Percentiles rank a stretch among this genome's conserved stretches.
These are phyloP conservation scores for Huntiella bhutanensis DNA, from an alignment of 2,329 filamentous ascomycete species.

Conservation along the genomic window DNA sequence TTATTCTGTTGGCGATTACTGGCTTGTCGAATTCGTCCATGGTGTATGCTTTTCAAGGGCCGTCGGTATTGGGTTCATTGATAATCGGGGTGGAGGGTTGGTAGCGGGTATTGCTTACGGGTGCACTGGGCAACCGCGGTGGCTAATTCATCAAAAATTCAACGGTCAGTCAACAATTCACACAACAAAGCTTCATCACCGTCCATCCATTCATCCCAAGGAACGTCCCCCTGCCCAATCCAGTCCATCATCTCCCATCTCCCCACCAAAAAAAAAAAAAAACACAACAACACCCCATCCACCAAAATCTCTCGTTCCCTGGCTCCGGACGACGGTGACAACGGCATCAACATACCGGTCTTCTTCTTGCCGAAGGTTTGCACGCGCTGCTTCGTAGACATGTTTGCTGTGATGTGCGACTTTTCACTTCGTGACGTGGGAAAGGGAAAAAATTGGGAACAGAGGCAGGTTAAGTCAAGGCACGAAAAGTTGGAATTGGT, in stretches of 20 bases:
- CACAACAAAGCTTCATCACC: no score
- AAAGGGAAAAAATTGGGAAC: constrained; percentile 12
- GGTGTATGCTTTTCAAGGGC: neutral
- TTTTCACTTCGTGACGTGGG: constrained; percentile 14
- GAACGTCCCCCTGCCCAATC: neutral
- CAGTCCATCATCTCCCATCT: neutral
- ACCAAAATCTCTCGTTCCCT: no score
- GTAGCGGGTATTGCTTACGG: constrained; percentile 20
- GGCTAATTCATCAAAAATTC: constrained; percentile 19
- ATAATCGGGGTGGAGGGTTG: neutral
- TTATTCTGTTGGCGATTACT: constrained; percentile 1
- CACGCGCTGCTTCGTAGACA: constrained; percentile 63
- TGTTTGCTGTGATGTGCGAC: constrained; percentile 30
- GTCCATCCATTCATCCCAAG: neutral
- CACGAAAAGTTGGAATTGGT: constrained; percentile 11
- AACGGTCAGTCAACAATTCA: constrained; percentile 1
- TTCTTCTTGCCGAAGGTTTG: constrained; percentile 99
- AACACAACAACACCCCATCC: no score
- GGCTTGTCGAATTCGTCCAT: neutral
- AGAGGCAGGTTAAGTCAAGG: constrained; percentile 11
- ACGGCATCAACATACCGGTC: constrained; percentile 30
- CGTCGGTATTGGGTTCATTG: constrained; percentile 3
- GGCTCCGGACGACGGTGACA: neutral
- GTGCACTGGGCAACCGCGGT: constrained; percentile 85
- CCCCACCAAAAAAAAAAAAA: neutral